Evolutionary conservation across 495 filamentous ascomycete species (phyloP), one percentile per base, ranked within the genome.

Genomic region (Hyaloscypha bicolor): DNA sequence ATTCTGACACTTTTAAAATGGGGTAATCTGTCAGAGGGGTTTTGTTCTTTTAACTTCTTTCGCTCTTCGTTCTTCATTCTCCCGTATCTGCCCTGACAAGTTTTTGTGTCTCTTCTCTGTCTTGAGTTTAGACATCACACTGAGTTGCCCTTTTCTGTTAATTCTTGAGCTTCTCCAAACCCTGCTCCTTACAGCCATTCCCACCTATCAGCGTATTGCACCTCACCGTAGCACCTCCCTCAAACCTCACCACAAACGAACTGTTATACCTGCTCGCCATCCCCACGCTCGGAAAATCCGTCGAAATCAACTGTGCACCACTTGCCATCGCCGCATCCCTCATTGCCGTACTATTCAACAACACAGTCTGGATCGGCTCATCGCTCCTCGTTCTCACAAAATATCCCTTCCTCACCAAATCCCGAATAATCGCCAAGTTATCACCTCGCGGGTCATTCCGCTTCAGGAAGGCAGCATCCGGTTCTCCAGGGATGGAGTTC

Each of bases 331-430:
- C 71, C 56, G 64, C 39, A n/a, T 71, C 64, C 12, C 64, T 37
- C 64, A 67, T 63, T 12, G 63, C 67, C 12, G 60, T 62, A 25
- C 69, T 60, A 53, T 68, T 69, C 16, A 62, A 29, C 31, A 75
- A 35, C 12, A 75, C 64, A 4, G 69, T 75, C 6, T 63, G n/a
- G 1, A 76, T 33, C 6, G 74, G 74, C 39, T 68, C 69, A 69
- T 76, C 74, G 0, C 71, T 55, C 45, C 74, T 72, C 55, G 73
- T 76, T 48, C 73, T 56, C 56, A 76, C 73, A 67, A 74, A 74
- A 69, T 76, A 76, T 16, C 71, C 69, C 29, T 72, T 72, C n/a
- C 66, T 63, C 37, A 76, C 74, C 58, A 73, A 70, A 4, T 55
- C 33, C 58, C 75, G 73, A 62, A 76, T 76, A 22, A 70, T 67